Conservation (phyloP, 176 grass and related monocot genomes). For the Cenchrus fungigraminus region DNA sequence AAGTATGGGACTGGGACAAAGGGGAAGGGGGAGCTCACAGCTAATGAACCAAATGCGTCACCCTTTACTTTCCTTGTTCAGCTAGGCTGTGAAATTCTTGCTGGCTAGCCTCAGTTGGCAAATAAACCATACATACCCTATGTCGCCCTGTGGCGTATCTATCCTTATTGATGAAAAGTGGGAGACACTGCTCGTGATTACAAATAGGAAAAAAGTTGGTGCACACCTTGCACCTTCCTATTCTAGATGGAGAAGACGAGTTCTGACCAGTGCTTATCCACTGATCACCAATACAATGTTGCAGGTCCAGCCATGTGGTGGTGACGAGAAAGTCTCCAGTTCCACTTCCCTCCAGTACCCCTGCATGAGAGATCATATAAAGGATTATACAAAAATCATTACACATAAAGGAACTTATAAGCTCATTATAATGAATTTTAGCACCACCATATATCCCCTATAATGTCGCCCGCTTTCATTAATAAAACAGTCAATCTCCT, state of each 20-base stretch:
- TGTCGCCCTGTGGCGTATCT: background rate
- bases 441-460: background rate
- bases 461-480: background rate
- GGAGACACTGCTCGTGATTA: background rate
- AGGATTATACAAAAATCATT: background rate
- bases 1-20: background rate
- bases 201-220: background rate
- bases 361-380: background rate
- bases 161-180: background rate
- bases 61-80: background rate
- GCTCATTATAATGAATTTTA: background rate
- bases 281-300: background rate
- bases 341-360: background rate
- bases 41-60: background rate
- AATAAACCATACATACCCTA: too few relatives aligned
- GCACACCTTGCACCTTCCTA: background rate
- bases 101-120: background rate
- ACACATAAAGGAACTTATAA: background rate
- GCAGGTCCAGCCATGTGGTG: background rate
- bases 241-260: background rate
- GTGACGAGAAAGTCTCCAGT: background rate
- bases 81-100: background rate
- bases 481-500: background rate
- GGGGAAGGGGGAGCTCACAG: background rate
- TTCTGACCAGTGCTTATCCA: background rate